Conservation (phyloP, 2,329 filamentous ascomycete genomes). For the Fusarium illudens region DNA sequence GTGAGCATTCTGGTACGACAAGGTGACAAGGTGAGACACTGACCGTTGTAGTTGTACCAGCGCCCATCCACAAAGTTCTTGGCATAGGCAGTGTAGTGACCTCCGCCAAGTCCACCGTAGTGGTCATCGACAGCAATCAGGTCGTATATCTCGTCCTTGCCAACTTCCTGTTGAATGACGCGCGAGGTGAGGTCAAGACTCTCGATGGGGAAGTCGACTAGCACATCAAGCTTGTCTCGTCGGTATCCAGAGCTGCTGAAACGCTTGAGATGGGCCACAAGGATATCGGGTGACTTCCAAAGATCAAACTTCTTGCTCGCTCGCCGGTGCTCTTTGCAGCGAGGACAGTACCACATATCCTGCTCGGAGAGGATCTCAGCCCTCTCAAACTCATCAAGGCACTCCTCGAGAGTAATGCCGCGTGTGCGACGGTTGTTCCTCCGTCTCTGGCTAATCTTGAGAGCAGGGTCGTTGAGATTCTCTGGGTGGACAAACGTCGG, state of each 20-base stretch:
- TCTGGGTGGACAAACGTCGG: slow-evolving; percentile 65
- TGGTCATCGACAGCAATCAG: slow-evolving; percentile 96
- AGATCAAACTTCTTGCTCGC: slow-evolving; percentile 97
- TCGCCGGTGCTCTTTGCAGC: slow-evolving; percentile 91
- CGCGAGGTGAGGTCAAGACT: slow-evolving; percentile 83
- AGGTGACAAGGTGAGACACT: slow-evolving; percentile 43
- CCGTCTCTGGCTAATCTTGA: slow-evolving; percentile 69
- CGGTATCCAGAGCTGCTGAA: slow-evolving; percentile 87
- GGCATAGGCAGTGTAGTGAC: slow-evolving; percentile 94
- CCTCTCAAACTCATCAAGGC: slow-evolving; percentile 92
- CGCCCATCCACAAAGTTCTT: slow-evolving; percentile 88
- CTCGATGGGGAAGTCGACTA: slow-evolving; percentile 91
- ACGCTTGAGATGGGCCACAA: slow-evolving; percentile 93
- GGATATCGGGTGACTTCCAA: slow-evolving; percentile 95
- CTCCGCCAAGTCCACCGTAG: slow-evolving; percentile 90
- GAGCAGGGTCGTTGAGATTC: slow-evolving; percentile 67
- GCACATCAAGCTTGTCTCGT: slow-evolving; percentile 88
- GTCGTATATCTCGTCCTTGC: slow-evolving; percentile 87
- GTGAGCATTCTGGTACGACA: slow-evolving; percentile 50
- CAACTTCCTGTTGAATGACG: slow-evolving; percentile 81
- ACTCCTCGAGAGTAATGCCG: slow-evolving; percentile 87
- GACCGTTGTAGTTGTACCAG: slow-evolving; percentile 98
- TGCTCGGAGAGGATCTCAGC: slow-evolving; percentile 93
- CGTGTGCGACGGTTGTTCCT: slow-evolving; percentile 64
- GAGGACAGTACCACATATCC: slow-evolving; percentile 96